Conservation (phyloP, 768 basidiomycete genomes). For the Pholiota conissans region DNA sequence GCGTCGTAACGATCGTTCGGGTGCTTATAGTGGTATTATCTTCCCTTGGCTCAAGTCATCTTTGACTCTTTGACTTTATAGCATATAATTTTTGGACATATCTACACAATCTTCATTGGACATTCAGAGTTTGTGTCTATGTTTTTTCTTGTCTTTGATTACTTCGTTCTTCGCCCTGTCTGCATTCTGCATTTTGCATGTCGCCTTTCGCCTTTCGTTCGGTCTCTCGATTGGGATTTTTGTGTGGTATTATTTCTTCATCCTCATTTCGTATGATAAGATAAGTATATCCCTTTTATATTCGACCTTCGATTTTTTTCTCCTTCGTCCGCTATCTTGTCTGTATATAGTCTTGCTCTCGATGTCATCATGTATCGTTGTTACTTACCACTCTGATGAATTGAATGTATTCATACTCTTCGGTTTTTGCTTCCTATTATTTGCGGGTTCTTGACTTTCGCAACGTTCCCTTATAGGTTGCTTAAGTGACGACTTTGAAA, state of each 20-base stretch:
- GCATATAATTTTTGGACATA: neutral
- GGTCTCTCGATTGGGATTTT: neutral
- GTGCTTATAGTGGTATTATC: too few relatives aligned
- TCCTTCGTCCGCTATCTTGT: neutral
- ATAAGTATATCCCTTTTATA: neutral
- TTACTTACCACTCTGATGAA: neutral
- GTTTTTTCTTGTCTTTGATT: neutral
- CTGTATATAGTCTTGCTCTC: neutral
- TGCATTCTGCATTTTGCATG: too few relatives aligned
- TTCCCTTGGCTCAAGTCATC: neutral
- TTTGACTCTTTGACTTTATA: neutral
- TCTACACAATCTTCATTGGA: neutral
- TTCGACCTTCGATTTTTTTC: neutral
- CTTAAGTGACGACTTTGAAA: neutral
- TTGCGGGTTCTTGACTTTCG: too few relatives aligned
- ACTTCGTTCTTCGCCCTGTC: too few relatives aligned
- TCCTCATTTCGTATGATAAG: neutral
- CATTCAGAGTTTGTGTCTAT: neutral
- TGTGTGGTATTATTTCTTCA: neutral
- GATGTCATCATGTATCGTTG: conserved; percentile 5
- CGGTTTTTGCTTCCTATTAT: neutral
- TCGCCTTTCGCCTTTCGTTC: neutral
- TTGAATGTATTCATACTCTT: conserved; percentile 7
- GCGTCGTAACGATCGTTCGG: too few relatives aligned
- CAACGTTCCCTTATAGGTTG: neutral